These are phyloP conservation scores for Wickerhamomyces silvicola DNA, from an alignment of 805 yeast species.

Conservation along the genomic window DNA sequence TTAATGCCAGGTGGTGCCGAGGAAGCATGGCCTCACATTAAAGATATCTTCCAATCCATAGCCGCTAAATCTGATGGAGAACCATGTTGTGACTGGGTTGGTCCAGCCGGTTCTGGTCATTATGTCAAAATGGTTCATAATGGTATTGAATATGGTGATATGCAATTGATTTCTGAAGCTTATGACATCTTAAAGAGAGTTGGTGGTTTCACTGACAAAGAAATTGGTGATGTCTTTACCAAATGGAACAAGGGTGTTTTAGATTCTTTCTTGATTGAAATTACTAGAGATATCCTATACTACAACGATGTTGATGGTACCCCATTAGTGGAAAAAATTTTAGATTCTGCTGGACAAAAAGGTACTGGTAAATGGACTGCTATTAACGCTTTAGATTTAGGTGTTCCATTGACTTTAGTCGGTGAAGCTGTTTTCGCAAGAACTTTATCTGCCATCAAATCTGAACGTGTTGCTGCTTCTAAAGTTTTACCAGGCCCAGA, in stretches of 20 bases:
- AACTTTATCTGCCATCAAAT: slow-evolving; percentile 88
- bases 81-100: slow-evolving; percentile 99
- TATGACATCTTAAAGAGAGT: slow-evolving; percentile 93
- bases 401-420: slow-evolving; percentile 96
- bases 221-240: slow-evolving; percentile 87
- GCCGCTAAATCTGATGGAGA: slow-evolving; percentile 97
- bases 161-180: slow-evolving; percentile 98
- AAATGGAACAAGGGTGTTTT: slow-evolving; percentile 96
- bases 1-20: slow-evolving; percentile 99
- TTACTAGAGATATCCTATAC: slow-evolving; percentile 90
- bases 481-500: slow-evolving; percentile 73
- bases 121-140: slow-evolving; percentile 99
- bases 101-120: slow-evolving; percentile 98
- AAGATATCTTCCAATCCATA: slow-evolving; percentile 92
- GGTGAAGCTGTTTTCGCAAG: slow-evolving; percentile 99
- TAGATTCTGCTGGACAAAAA: slow-evolving; percentile 97
- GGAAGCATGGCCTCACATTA: slow-evolving; percentile 98
- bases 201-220: slow-evolving; percentile 84
- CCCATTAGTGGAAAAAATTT: slow-evolving; percentile 92
- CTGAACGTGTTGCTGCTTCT: slow-evolving; percentile 86
- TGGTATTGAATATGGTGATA: slow-evolving; percentile 99
- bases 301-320: slow-evolving; percentile 85
- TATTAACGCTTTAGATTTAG: slow-evolving; percentile 92
- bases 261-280: slow-evolving; percentile 95
- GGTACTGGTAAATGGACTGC: slow-evolving; percentile 99